Base-by-base conservation (phyloP, 192 early-diverging fungal genomes). In the Haplosporangium gracile region DNA sequence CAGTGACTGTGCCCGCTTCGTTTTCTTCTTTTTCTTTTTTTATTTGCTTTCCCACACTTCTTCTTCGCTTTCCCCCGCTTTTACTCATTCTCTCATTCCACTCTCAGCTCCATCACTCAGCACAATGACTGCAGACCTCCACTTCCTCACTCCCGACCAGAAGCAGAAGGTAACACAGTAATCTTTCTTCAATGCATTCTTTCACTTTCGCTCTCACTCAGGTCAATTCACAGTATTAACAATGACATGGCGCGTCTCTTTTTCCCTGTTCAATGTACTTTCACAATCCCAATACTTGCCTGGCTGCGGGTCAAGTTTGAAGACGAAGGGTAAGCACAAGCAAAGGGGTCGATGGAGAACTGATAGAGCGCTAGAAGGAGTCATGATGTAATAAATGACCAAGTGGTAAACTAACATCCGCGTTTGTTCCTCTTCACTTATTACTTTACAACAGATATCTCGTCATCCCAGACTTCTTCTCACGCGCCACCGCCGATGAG, bases 381-480 rank as follows among this genome's bases (percentile, higher is more conserved):
- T 4, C 60, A 65, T 65, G 26, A 1, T 9, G n/a, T n/a, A 18
- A 57, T 5, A 5, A 24, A n/a, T 73, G 4, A 49, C 45, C 9
- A 32, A n/a, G 11, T 15, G 8, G 10, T 53, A 38, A 49, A 10
- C 45, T 29, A 47, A 38, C 42, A 20, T 45, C 43, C 43, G 13
- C 9, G 43, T 45, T 45, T 13, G 18, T 18, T 51, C 49, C 49
- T 51, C 2, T 36, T 5, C 15, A 36, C 9, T 65, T 24, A 16
- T 20, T 5, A 20, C 49, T 51, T 16, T 16, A 65, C 10, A 65
- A 65, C 69, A 92, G 95, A 29, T 96, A 90, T 69, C 88, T 95
- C 2, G 93, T 92, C 69, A 91, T 96, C 40, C 89, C 88, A 10
- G 76, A 95, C 87, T 96, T 95, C 83, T 96, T 95, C 86, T 81